Percentiles rank a stretch among this genome's conserved stretches.
Evolutionary conservation across 2,329 filamentous ascomycete genomes (phyloP).

Genomic region (Alternaria ventricosa): DNA sequence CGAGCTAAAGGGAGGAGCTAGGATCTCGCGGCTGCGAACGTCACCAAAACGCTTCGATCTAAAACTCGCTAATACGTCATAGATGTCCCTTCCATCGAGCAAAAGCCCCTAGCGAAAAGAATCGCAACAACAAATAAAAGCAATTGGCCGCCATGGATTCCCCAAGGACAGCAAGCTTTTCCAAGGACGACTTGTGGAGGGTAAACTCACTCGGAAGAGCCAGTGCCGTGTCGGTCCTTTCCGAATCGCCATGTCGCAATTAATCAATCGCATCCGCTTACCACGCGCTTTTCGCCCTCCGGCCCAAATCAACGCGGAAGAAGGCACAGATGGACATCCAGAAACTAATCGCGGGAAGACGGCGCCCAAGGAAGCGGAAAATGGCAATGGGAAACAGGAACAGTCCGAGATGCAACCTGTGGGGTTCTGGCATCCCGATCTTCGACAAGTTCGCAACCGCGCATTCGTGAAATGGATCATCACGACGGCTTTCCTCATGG

Average conservation of each 20-base stretch:
- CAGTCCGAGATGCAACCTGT: conserved; percentile 45
- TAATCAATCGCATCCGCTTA: conserved; percentile 10
- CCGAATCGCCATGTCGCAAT: not conserved
- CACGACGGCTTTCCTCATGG: conserved; percentile 59
- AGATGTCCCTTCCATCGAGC: conserved; percentile 4
- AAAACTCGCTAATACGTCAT: conserved; percentile 12
- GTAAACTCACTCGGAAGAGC: not conserved
- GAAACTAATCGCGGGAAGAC: conserved; percentile 12
- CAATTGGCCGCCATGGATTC: conserved; percentile 8
- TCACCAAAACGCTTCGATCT: conserved; percentile 6
- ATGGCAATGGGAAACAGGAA: conserved; percentile 11
- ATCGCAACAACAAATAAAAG: conserved; percentile 7
- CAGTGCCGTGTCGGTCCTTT: not conserved
- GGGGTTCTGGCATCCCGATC: conserved; percentile 54
- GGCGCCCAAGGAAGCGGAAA: conserved; percentile 11
- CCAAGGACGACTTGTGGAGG: not conserved
- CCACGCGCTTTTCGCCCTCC: conserved; percentile 18
- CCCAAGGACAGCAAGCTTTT: conserved; percentile 3
- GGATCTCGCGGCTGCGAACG: conserved; percentile 5
- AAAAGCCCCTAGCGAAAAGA: not conserved
- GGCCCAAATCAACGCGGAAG: conserved; percentile 15
- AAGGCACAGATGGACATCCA: conserved; percentile 12
- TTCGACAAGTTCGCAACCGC: conserved; percentile 49
- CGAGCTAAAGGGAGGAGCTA: not conserved
- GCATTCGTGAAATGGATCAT: conserved; percentile 52